Evolutionary conservation across 2,329 filamentous ascomycete species (phyloP), one percentile per base, ranked within the genome.

Genomic region (Fusarium oligoseptatum): DNA sequence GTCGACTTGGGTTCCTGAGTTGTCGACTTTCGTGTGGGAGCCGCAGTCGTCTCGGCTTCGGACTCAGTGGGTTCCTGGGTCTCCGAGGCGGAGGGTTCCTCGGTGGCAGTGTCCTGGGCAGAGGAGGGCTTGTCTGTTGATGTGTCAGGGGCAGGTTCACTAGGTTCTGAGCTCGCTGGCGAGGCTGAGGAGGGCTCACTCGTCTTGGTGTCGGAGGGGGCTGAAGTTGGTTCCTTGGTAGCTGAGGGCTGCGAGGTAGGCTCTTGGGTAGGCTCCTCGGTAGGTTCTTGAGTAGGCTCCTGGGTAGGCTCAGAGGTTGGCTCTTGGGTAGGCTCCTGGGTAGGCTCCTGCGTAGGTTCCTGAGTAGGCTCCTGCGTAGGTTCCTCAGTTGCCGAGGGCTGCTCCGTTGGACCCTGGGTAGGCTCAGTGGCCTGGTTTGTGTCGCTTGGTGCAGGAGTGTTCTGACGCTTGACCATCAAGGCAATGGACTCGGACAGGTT

Each of bases 381-480:
- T 12, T 43, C n/a, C n/a, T 71, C 56, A 24, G 32, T 29, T 55
- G 55, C 55, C 32, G 24, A 29, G n/a, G 77, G 67, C 22, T 72
- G 43, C 20, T 76, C 22, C 11, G 67, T 15, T 27, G 67, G 24
- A 61, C 11, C 55, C 43, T 52, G 39, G 61, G 61, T 48, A 12
- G 61, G 45, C 10, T 61, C 64, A n/a, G 63, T 58, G 9, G 52
- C 61, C 34, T 66, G 61, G 11, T 66, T 57, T 50, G 71, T 69
- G 39, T 70, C 61, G 57, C 67, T 60, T n/a, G 76, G 58, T 7
- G 27, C 66, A 37, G 76, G 76, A 64, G 84, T 81, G 72, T 91
- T 79, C 72, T 84, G 89, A 72, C 92, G 88, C 82, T 90, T 91
- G 41, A 90, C 92, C 66, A 95, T 83, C 67, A 90, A 88, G 65